phyloP scores from a whole-genome alignment of 1,139 yeast genomes.

The Hyphopichia burtonii region DNA sequence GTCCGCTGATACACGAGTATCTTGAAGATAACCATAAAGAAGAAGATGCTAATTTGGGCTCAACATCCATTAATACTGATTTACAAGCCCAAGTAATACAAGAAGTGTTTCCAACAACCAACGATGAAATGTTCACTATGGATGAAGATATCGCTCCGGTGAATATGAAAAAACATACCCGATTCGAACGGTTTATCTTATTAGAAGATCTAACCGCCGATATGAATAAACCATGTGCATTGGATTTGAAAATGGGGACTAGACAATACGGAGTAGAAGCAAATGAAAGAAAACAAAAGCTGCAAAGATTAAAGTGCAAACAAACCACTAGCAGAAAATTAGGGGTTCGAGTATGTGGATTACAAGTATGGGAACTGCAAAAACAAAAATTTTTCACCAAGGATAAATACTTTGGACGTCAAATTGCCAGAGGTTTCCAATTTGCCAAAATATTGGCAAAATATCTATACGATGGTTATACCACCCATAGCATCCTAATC shows the following conservation, averaged over 20 bases:
- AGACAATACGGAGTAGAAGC: constrained; percentile 98
- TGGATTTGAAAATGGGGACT: constrained; percentile 97
- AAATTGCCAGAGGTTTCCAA: constrained; percentile 68
- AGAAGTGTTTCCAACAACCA: constrained; percentile 37
- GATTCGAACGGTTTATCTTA: constrained; percentile 80
- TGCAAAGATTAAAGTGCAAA: constrained; percentile 81
- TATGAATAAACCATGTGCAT: constrained; percentile 81
- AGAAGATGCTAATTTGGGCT: constrained; percentile 16
- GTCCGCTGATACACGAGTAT: no score
- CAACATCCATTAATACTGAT: constrained; percentile 39
- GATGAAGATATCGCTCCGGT: constrained; percentile 32
- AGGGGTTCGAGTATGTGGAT: constrained; percentile 94
- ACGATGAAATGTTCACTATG: constrained; percentile 34
- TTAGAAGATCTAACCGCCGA: constrained; percentile 88
- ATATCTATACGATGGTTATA: constrained; percentile 75
- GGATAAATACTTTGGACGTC: constrained; percentile 92
- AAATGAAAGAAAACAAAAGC: constrained; percentile 60
- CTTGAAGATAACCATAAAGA: no score
- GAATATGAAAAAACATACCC: constrained; percentile 33
- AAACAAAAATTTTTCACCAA: constrained; percentile 55
- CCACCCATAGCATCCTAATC: constrained; percentile 55
- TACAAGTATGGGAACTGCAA: constrained; percentile 59
- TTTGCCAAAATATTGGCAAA: constrained; percentile 73
- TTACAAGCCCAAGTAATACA: constrained; percentile 40
- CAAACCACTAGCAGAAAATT: constrained; percentile 76